Evolutionary conservation across 441 rosid species (phyloP), one percentile per base, ranked within the genome.

Genomic region (Erodium texanum): DNA sequence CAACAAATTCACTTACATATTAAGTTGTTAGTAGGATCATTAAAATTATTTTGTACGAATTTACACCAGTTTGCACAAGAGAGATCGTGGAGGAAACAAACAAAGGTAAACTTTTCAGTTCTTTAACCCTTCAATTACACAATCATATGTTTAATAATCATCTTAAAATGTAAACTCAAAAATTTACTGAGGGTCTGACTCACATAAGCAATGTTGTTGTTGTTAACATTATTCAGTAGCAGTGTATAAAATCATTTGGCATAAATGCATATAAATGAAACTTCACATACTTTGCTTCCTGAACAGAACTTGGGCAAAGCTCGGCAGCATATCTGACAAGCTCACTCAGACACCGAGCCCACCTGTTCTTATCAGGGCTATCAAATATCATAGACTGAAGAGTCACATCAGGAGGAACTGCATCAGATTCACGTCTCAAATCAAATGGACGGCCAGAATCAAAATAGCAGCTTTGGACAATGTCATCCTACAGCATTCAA

Each of bases 331-430:
- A 89, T 81, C 87, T 92, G 75, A 95, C 87, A 65, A 95, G 96
- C 75, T 95, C 97, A 68, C 98, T 92, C 68, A 95, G 93, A 80
- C 98, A 95, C 38, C 97, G 84, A 70, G 96, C 98, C 97, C 98
- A 95, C 76, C 95, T 86, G 78, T 87, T 95, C 84, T 95, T 95
- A 80, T 95, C 99, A 75, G 96, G 98, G 81, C 95, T 87, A 80
- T 95, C 99, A 74, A 89, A 89, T 73, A 95, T 90, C 76, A 95
- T 87, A 74, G 97, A 92, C 63, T 92, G 99, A 76, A 95, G 90
- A 29, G 99, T 89, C 79, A 87, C 93, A 41, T 92, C 99, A 68
- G 96, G 84, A 76, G 99, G 96, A 83, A 95, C 86, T 62, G 84
- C 86, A 77, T 95, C 98, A 16, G 92, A 86, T 71, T 92, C 98